Percentiles rank a stretch among this genome's conserved stretches.
These are phyloP conservation scores for Colletotrichum paranaense DNA, from an alignment of 2,329 filamentous ascomycete species.

Conservation along the genomic window DNA sequence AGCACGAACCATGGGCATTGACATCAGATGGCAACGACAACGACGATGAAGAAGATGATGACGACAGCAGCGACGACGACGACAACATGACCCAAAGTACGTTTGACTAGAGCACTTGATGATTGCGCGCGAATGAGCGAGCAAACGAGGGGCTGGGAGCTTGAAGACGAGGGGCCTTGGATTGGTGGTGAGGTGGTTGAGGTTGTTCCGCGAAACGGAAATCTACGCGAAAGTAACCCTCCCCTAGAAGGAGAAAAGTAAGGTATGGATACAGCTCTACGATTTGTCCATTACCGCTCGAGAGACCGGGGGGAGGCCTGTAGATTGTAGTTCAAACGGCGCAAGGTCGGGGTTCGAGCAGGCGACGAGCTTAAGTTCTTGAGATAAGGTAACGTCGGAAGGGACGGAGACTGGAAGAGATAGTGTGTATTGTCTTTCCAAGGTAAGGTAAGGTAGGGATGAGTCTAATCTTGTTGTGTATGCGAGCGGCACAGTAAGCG, in stretches of 20 bases:
- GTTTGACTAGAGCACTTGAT: neutral
- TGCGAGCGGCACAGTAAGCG: neutral
- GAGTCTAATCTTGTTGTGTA: neutral
- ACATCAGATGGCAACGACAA: neutral
- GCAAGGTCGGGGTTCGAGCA: neutral
- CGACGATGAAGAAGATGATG: neutral
- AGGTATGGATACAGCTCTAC: neutral
- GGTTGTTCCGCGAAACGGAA: neutral
- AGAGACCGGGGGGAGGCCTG: neutral
- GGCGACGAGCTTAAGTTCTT: neutral
- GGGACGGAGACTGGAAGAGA: neutral
- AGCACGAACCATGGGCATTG: slow-evolving; percentile 20
- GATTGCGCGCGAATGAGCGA: neutral
- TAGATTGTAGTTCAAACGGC: neutral
- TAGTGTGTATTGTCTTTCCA: no score
- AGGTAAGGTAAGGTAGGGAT: no score
- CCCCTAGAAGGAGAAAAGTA: neutral
- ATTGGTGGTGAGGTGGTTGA: neutral
- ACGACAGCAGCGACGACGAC: neutral
- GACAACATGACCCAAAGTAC: neutral
- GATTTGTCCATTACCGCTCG: neutral
- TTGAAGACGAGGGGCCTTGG: neutral
- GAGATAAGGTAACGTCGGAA: neutral
- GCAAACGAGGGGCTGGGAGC: neutral
- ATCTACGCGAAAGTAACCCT: neutral